Conservation (phyloP, 345 rosid genomes). For the Gossypium anomalum region DNA sequence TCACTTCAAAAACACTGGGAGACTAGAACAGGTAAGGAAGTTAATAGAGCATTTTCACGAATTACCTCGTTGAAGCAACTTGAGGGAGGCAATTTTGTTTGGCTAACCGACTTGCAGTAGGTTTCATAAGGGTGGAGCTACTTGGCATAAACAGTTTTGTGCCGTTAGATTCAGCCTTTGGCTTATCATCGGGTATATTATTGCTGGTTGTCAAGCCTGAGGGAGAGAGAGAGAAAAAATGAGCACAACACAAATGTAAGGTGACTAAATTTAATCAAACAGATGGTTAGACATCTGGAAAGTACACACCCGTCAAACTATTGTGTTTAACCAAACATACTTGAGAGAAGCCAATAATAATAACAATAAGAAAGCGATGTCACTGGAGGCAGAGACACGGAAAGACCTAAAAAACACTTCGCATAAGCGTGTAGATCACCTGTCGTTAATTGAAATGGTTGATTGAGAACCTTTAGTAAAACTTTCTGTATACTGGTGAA, state of each 20-base stretch:
- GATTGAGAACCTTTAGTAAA: conserved; percentile 29
- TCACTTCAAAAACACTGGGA: not conserved
- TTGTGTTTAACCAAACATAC: not conserved
- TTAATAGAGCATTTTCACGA: not conserved
- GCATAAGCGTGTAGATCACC: conserved; percentile 26
- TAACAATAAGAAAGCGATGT: not conserved
- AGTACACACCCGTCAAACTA: not conserved
- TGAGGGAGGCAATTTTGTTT: conserved; percentile 51
- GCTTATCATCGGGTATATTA: conserved; percentile 30
- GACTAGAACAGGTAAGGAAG: not conserved
- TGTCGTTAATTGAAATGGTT: conserved; percentile 26
- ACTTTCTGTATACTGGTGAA: conserved; percentile 25
- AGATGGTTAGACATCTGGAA: not conserved
- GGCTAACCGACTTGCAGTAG: conserved; percentile 89
- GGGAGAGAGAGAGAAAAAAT: not conserved
- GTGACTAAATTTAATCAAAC: not conserved
- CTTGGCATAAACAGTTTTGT: conserved; percentile 41
- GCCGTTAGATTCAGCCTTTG: conserved; percentile 31
- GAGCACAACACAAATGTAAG: not conserved
- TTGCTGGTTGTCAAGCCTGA: conserved; percentile 44
- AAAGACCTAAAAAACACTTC: not conserved
- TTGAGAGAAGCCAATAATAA: not conserved
- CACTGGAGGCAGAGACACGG: not conserved
- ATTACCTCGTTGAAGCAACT: conserved; percentile 49
- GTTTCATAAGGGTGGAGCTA: conserved; percentile 90